Percentiles rank a stretch among this genome's conserved stretches.
These are phyloP conservation scores for Rhizopogon rudus DNA, from an alignment of 768 basidiomycete genomes.

Conservation along the genomic window DNA sequence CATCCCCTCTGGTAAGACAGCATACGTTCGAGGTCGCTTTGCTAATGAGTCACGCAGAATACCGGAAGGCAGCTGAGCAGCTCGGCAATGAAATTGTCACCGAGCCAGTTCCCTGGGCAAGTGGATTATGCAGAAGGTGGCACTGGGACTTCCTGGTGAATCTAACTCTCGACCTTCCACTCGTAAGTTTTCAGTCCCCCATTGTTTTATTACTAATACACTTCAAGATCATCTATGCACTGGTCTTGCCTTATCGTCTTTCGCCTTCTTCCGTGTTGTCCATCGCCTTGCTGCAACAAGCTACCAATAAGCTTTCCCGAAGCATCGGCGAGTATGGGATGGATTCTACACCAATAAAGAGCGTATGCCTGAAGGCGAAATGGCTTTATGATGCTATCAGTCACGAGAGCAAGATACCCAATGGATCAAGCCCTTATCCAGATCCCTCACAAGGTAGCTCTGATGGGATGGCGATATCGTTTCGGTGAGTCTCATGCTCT, in stretches of 20 bases:
- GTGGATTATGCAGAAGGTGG: constrained; percentile 21
- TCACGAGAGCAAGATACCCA: constrained; percentile 11
- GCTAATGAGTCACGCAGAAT: constrained; percentile 27
- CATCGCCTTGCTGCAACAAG: constrained; percentile 32
- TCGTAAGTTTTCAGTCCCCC: constrained; percentile 21
- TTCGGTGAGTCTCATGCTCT: constrained; percentile 12
- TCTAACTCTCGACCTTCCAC: constrained; percentile 27
- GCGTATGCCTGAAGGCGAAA: constrained; percentile 12
- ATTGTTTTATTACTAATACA: background rate
- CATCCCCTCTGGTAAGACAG: constrained; percentile 26
- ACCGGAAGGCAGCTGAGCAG: constrained; percentile 21
- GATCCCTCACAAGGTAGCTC: background rate
- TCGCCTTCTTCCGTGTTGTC: constrained; percentile 26
- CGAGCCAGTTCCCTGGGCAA: constrained; percentile 19
- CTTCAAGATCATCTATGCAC: constrained; percentile 19
- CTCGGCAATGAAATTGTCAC: constrained; percentile 27
- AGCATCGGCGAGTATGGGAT: constrained; percentile 10
- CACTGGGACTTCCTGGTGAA: constrained; percentile 30
- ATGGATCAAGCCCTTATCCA: constrained; percentile 18
- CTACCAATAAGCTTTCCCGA: constrained; percentile 14
- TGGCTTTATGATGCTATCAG: constrained; percentile 18
- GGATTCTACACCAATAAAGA: constrained; percentile 6
- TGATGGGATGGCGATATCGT: constrained; percentile 22
- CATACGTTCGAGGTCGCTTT: fast-evolving
- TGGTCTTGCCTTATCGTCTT: constrained; percentile 17